A percentile compares a stretch with the other conserved stretches of the same genome.
phyloP scores from a whole-genome alignment of 208 protist genomes.

The Crithidia thermophila region DNA sequence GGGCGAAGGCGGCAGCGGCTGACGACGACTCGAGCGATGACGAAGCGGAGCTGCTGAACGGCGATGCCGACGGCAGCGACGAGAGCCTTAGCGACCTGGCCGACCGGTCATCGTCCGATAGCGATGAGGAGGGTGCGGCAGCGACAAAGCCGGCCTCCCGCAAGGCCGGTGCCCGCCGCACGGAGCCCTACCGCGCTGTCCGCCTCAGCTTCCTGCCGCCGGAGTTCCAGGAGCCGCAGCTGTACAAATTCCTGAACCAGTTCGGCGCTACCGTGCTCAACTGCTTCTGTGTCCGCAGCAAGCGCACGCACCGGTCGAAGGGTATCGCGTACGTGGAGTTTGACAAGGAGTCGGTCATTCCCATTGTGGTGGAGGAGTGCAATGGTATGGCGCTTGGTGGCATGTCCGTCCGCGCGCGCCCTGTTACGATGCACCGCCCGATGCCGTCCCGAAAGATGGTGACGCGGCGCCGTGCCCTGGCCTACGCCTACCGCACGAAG shows the following conservation, averaged over 20 bases:
- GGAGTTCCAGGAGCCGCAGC: conserved; percentile 88
- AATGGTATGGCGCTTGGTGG: conserved; percentile 87
- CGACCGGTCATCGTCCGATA: conserved; percentile 27
- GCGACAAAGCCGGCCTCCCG: conserved; percentile 4
- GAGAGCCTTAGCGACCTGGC: conserved; percentile 39
- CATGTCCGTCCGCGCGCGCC: conserved; percentile 60
- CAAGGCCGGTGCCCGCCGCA: conserved; percentile 20
- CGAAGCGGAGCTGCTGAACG: conserved; percentile 35
- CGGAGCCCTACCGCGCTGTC: conserved; percentile 61
- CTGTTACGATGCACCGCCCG: conserved; percentile 64
- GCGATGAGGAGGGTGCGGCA: conserved; percentile 22
- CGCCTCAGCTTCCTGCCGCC: conserved; percentile 81
- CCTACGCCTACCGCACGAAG: conserved; percentile 68
- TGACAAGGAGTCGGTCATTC: conserved; percentile 66
- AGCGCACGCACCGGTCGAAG: conserved; percentile 82
- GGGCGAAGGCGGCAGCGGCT: conserved; percentile 4
- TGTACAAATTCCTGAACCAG: conserved; percentile 88
- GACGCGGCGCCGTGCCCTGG: conserved; percentile 52
- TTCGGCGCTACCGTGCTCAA: conserved; percentile 84
- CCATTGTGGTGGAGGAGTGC: conserved; percentile 81
- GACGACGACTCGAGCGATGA: conserved; percentile 31
- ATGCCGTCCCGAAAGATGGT: conserved; percentile 80
- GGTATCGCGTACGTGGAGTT: conserved; percentile 91
- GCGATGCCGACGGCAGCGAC: conserved; percentile 16
- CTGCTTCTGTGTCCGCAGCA: conserved; percentile 90